Base-by-base conservation (phyloP, 2,329 filamentous ascomycete genomes). In the Exophiala sp. region DNA sequence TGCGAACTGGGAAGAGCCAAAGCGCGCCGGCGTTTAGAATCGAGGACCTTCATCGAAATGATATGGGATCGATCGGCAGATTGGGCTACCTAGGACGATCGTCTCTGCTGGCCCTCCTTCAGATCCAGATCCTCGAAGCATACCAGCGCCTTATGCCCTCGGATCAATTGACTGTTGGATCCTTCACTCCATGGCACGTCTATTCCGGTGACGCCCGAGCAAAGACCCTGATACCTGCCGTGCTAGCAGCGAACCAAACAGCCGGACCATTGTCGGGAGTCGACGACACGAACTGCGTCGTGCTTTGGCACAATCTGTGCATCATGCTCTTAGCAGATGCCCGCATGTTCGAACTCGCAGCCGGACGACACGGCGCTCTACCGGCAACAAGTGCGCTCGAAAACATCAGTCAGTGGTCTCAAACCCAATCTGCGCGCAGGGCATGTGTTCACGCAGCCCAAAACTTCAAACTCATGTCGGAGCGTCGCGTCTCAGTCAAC, bases 251-350 rank as follows among this genome's bases (percentile, higher is more conserved):
- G 3, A 51, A 43, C 14, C 41, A 35, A 19, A 51, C 52, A 3
- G 52, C 49, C 14, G 55, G 55, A 8, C 55, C 55, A 3, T 34
- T 53, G 19, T 39, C 50, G n/a, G 50, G 47, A 23, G 38, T 49
- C 41, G 52, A 58, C 50, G 55, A 75, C 44, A 67, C 75, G 2
- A 78, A 78, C 43, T 72, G 72, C 2, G 61, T 72, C 1, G 66
- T 77, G 2, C 68, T 76, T 30, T 78, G 75, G 75, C 75, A 78
- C 55, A 70, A 72, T 37, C 70, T 76, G 46, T 76, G 73, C 56
- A 75, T 77, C 68, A 71, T 70, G 56, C 66, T 78, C 2, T 72
- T 73, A 0, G 70, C 74, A 2, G 75, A 78, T 48, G 69, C 75
- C 7, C 73, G 74, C 41, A 71, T 76, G 22, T 78, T 78, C 48